phyloP scores from a whole-genome alignment of 1,284 basidiomycete species.

The Anthracocystis panici-leucophaei region DNA sequence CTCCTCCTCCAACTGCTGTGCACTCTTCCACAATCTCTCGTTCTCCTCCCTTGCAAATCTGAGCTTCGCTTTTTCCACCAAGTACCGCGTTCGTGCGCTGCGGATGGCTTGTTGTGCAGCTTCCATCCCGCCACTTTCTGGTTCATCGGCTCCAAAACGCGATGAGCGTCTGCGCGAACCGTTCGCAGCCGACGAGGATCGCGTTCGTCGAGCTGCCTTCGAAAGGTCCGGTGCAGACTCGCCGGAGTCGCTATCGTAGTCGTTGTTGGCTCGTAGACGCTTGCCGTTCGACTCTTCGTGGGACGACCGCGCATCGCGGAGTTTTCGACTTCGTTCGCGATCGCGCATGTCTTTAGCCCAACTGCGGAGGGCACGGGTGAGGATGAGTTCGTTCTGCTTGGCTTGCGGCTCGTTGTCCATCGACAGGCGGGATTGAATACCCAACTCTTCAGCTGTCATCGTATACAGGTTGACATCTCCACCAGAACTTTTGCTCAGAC shows the following conservation, averaged over 20 bases:
- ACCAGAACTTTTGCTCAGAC: conserved; percentile 8
- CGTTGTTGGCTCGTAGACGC: conserved; percentile 24
- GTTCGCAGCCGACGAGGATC: conserved; percentile 16
- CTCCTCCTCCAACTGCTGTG: conserved; percentile 28
- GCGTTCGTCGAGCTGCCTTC: conserved; percentile 14
- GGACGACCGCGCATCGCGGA: conserved; percentile 18
- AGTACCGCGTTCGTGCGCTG: conserved; percentile 49
- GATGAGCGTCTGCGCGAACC: conserved; percentile 31
- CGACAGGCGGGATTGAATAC: conserved; percentile 35
- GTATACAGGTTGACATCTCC: conserved; percentile 34
- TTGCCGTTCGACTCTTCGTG: conserved; percentile 6
- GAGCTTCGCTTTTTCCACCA: conserved; percentile 66
- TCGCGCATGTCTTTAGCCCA: conserved; percentile 52
- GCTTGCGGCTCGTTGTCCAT: conserved; percentile 32
- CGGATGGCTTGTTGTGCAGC: conserved; percentile 28
- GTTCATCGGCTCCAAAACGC: conserved; percentile 16
- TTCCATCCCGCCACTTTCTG: conserved; percentile 20
- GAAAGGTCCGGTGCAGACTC: conserved; percentile 32
- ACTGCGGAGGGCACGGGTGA: conserved; percentile 28
- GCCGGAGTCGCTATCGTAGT: conserved; percentile 45
- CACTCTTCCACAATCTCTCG: conserved; percentile 32
- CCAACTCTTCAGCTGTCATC: conserved; percentile 54
- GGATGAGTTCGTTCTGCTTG: conserved; percentile 33
- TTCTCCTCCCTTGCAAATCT: conserved; percentile 41
- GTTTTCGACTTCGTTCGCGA: conserved; percentile 32